phyloP scores from a whole-genome alignment of 1,284 basidiomycete genomes.

The Ceratobasidium sp. region DNA sequence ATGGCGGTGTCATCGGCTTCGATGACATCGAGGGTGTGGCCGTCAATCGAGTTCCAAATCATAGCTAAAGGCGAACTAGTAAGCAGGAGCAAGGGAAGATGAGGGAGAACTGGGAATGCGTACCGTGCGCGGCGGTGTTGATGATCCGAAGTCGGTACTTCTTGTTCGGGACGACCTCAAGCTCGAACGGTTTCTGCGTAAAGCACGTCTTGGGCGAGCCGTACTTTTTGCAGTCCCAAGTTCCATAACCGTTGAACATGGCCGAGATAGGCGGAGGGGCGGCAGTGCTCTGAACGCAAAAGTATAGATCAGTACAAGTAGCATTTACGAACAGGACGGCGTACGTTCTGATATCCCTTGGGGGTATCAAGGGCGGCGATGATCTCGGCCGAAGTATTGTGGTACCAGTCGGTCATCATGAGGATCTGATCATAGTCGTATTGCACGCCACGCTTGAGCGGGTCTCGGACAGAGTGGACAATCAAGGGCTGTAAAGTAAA shows the following conservation, averaged over 20 bases:
- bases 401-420: conserved; percentile 58
- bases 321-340: conserved; percentile 7
- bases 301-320: not conserved
- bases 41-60: conserved; percentile 60
- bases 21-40: conserved; percentile 60
- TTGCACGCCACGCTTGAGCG: conserved; percentile 50
- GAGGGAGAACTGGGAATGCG: not conserved
- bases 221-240: conserved; percentile 23
- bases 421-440: conserved; percentile 57
- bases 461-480: conserved; percentile 54
- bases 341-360: conserved; percentile 54
- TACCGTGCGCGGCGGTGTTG: conserved; percentile 59
- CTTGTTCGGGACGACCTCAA: conserved; percentile 49
- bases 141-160: conserved; percentile 65
- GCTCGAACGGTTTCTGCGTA: conserved; percentile 53
- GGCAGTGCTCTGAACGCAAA: conserved; percentile 12
- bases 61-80: conserved; percentile 53
- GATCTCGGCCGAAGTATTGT: conserved; percentile 52
- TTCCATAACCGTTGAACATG: conserved; percentile 38
- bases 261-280: conserved; percentile 22
- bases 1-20: conserved; percentile 61
- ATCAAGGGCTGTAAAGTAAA: conserved; percentile 54
- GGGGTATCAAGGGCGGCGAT: conserved; percentile 53
- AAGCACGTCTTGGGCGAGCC: conserved; percentile 52
- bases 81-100: not conserved